These are phyloP conservation scores for Lactifluus echinatus DNA, from an alignment of 768 basidiomycete species.

Conservation along the genomic window DNA sequence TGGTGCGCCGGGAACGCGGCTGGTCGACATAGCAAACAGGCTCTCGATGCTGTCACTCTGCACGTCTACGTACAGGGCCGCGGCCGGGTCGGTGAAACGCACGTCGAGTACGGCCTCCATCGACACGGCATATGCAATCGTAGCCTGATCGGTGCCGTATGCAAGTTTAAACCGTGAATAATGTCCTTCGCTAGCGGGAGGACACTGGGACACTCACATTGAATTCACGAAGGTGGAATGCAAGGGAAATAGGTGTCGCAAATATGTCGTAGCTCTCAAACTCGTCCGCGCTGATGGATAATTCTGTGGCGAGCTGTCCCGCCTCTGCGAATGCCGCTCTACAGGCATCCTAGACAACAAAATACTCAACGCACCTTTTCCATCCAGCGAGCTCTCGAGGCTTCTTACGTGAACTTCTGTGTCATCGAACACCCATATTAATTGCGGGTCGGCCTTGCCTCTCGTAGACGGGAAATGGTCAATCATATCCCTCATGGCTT, in stretches of 20 bases:
- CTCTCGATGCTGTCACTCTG: constrained; percentile 57
- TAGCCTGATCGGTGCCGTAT: constrained; percentile 42
- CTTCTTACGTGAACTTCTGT: constrained; percentile 62
- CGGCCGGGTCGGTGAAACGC: constrained; percentile 65
- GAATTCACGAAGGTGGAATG: constrained; percentile 79
- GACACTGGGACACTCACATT: constrained; percentile 39
- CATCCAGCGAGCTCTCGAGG: constrained; percentile 54
- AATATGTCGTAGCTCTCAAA: constrained; percentile 71
- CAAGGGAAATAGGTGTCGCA: constrained; percentile 54
- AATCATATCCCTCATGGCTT: constrained; percentile 64
- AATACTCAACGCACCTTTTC: constrained; percentile 43
- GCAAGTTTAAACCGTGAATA: neutral
- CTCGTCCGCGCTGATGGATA: constrained; percentile 68
- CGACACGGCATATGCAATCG: constrained; percentile 70
- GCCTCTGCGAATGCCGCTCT: constrained; percentile 33
- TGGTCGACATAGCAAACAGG: constrained; percentile 76
- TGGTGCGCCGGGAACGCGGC: constrained; percentile 39
- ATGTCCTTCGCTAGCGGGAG: neutral
- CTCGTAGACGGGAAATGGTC: constrained; percentile 70
- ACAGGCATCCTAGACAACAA: neutral
- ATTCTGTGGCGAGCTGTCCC: constrained; percentile 63
- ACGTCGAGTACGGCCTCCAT: constrained; percentile 56
- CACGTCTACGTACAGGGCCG: constrained; percentile 70
- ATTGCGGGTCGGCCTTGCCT: constrained; percentile 66
- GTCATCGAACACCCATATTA: constrained; percentile 73